These are phyloP conservation scores for Dendrobium nobile DNA, from an alignment of 106 monocot genomes.

Conservation along the genomic window DNA sequence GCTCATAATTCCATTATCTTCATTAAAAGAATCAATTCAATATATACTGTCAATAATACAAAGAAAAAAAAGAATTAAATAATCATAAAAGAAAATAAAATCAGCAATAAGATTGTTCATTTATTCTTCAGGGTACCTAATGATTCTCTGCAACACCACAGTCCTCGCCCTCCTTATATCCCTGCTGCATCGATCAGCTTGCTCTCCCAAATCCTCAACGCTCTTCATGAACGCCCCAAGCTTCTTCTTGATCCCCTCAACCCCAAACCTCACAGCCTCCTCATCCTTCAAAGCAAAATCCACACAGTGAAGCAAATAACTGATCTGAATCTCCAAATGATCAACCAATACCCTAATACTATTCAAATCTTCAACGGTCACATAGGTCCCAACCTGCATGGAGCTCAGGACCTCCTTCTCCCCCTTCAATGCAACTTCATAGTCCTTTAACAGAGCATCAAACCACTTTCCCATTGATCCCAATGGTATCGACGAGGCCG, in stretches of 20 bases:
- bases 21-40: no score
- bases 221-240: slow-evolving; percentile 17
- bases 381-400: slow-evolving; percentile 22
- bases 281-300: slow-evolving; percentile 27
- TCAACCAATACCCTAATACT: slow-evolving; percentile 36
- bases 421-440: slow-evolving; percentile 22
- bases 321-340: slow-evolving; percentile 26
- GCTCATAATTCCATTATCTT: no score
- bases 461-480: slow-evolving; percentile 48
- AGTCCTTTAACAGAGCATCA: slow-evolving; percentile 33
- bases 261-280: slow-evolving; percentile 32
- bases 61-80: background rate
- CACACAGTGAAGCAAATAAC: slow-evolving; percentile 19
- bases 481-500: slow-evolving; percentile 20
- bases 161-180: slow-evolving; percentile 41
- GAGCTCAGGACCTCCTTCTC: slow-evolving; percentile 25
- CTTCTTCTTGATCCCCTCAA: slow-evolving; percentile 42
- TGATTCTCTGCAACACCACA: slow-evolving; percentile 42
- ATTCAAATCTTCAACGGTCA: slow-evolving; percentile 40
- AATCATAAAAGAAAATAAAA: background rate
- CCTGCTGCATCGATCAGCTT: slow-evolving; percentile 36
- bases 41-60: no score
- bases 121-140: slow-evolving; percentile 10
- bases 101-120: background rate
- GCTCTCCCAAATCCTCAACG: slow-evolving; percentile 41